Conservation (phyloP, 2,329 filamentous ascomycete species). For the Lachnum nothofagi region DNA sequence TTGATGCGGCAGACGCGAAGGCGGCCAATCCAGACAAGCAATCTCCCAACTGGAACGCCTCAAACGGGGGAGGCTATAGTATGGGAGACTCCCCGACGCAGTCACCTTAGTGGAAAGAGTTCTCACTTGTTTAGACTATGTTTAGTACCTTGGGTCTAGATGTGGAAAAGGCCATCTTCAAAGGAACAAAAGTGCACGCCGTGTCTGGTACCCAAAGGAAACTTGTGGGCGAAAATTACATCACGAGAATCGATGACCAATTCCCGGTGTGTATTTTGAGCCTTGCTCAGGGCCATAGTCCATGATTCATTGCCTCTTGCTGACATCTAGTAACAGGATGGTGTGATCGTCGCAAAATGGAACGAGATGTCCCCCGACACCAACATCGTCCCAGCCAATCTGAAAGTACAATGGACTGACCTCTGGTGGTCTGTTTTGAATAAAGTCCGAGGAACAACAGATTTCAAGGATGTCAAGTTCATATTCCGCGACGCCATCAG, state of each 20-base stretch:
- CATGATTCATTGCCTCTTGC: not conserved
- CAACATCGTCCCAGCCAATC: not conserved
- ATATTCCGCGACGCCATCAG: not conserved
- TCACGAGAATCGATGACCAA: not conserved
- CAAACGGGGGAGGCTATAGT: not conserved
- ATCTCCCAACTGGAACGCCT: not conserved
- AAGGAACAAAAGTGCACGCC: not conserved
- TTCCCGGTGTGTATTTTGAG: not conserved
- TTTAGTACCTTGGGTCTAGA: not conserved
- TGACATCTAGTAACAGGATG: not conserved
- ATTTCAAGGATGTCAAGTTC: slow-evolving; percentile 1
- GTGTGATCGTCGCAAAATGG: not conserved
- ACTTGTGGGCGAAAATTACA: not conserved
- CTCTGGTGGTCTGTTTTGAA: not conserved
- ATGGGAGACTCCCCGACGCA: not conserved
- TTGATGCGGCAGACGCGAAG: not conserved
- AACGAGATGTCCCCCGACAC: slow-evolving; percentile 2
- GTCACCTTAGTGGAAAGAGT: not conserved
- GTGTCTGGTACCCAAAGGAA: not conserved
- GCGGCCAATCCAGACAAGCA: not conserved
- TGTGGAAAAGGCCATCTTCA: not conserved
- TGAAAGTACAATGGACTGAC: not conserved
- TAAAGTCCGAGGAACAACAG: not conserved
- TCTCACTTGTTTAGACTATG: not conserved
- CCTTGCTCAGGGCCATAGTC: not conserved